Evolutionary conservation across 805 yeast species (phyloP).

Genomic region (Candida germanica): DNA sequence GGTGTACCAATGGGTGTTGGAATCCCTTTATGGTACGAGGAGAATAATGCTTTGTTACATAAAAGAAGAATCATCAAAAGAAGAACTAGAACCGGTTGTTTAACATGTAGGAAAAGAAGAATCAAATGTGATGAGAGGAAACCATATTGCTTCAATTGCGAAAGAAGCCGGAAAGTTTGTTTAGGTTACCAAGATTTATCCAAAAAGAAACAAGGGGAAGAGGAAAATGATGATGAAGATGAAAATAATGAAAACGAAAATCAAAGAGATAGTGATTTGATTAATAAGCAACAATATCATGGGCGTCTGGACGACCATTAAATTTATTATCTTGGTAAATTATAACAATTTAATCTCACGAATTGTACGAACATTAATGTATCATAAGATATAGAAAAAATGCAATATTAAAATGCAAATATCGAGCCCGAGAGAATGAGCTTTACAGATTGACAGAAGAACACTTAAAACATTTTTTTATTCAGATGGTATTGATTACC

Average conservation of each 20-base stretch:
- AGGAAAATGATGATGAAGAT: slow-evolving; percentile 3
- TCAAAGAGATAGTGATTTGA: background rate
- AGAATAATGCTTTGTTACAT: slow-evolving; percentile 14
- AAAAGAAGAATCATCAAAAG: slow-evolving; percentile 49
- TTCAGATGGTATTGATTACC: slow-evolving; percentile 4
- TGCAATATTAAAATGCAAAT: background rate
- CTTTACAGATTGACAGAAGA: too few species aligned
- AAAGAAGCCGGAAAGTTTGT: slow-evolving; percentile 60
- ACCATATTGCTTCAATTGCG: slow-evolving; percentile 68
- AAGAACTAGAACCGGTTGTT: slow-evolving; percentile 72
- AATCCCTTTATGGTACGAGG: slow-evolving; percentile 13
- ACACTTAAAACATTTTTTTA: too few species aligned
- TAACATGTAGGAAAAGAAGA: slow-evolving; percentile 68
- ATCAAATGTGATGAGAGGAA: slow-evolving; percentile 75
- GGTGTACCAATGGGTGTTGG: slow-evolving; percentile 6
- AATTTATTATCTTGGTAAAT: too few species aligned
- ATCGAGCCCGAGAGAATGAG: too few species aligned
- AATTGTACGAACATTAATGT: background rate
- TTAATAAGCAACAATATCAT: background rate
- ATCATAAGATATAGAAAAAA: slow-evolving; percentile 1
- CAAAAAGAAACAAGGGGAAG: slow-evolving; percentile 5
- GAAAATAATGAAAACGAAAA: background rate
- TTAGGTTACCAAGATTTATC: slow-evolving; percentile 53
- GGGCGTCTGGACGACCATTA: background rate
- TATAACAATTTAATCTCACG: background rate